phyloP scores from a whole-genome alignment of 75 land plant genomes.

The Selaginella tamariscina region DNA sequence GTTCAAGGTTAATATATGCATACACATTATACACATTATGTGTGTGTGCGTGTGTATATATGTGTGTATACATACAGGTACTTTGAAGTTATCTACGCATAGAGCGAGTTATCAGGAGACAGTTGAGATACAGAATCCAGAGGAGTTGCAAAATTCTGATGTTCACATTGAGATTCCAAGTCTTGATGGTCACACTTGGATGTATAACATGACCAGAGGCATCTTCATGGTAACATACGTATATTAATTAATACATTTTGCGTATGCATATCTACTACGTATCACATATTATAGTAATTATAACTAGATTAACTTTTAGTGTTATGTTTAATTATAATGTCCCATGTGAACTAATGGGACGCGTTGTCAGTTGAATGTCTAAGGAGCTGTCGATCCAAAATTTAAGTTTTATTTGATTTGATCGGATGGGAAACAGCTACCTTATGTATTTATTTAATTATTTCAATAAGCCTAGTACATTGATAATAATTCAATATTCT shows the following conservation, averaged over 20 bases:
- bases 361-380: too few relatives aligned
- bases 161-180: slow-evolving; percentile 21
- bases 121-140: slow-evolving; percentile 4
- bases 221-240: slow-evolving; percentile 17
- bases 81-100: slow-evolving; percentile 14
- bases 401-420: too few relatives aligned
- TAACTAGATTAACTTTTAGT: too few relatives aligned
- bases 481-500: too few relatives aligned
- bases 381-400: too few relatives aligned
- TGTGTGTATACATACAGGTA: too few relatives aligned
- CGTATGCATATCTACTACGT: background rate
- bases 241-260: background rate
- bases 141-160: background rate
- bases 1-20: background rate
- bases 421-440: too few relatives aligned
- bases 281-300: too few relatives aligned
- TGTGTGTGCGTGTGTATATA: too few relatives aligned
- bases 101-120: background rate
- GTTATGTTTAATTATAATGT: background rate
- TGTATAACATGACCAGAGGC: slow-evolving; percentile 19
- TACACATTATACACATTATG: background rate
- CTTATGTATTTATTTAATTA: too few relatives aligned
- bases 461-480: too few relatives aligned
- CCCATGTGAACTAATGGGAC: too few relatives aligned
- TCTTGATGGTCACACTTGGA: slow-evolving; percentile 13